Evolutionary conservation across 2,329 filamentous ascomycete species (phyloP), one percentile per base, ranked within the genome.

Genomic region (Myriosclerotinia duriaeana): DNA sequence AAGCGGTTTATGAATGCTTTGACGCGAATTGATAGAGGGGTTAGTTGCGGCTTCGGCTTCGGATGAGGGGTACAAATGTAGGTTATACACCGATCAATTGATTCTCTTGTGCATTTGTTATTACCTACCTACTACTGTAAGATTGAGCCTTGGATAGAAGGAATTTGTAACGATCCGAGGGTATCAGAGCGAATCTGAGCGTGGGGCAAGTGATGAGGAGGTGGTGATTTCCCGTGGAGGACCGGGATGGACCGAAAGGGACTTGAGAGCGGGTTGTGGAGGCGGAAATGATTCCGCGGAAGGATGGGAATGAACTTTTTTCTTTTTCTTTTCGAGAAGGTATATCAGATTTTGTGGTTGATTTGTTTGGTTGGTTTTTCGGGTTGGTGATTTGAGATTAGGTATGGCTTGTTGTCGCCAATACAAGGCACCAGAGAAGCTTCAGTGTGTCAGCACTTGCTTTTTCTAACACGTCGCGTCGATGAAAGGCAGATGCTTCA

Each of bases 281-380:
- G 58, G 17, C 44, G 58, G 58, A 50, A 50, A 50, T 38, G n/a
- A 9, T 50, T 61, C 58, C 58, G 58, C 46, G 6, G 55, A n/a
- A 40, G 58, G 14, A 60, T 38, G 20, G 5, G 30, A 2, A 22
- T 22, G 9, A 12, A 17, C 9, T 12, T 20, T 17, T 17, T 34
- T 7, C 2, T 8, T 20, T 42, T 34, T 3, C 2, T 8, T 12
- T 42, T 11, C 42, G 30, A 53, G 22, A 17, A 42, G 54, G 9
- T n/a, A n/a, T 36, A 36, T 9, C 26, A 2, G 26, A 26, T 26
- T 26, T 22, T 26, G 3, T 1, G 30, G 15, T 1, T 4, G n/a
- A 12, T 14, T 26, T 26, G 5, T 50, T 40, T 11, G 9, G 9
- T 11, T 40, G 9, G 12, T 11, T 40, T 40, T 40, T 40, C 9